Conservation (phyloP, 1,139 yeast genomes). For the Saccharomyces hybrid region DNA sequence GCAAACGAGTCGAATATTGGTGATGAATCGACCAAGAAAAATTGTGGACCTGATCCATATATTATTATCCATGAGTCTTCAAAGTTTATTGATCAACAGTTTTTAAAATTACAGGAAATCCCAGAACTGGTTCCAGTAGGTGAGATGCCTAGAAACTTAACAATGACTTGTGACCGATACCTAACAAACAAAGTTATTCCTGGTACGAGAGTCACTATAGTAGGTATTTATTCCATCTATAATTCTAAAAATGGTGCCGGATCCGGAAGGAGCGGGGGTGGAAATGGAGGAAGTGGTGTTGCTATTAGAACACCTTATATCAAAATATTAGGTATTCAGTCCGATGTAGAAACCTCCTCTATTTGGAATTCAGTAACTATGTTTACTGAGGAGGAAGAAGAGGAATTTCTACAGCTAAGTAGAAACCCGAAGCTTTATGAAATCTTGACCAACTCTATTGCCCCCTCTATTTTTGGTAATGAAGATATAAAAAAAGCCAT, state of each 20-base stretch:
- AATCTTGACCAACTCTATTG: conserved; percentile 79
- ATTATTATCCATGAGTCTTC: conserved; percentile 91
- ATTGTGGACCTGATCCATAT: conserved; percentile 89
- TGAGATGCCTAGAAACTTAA: conserved; percentile 93
- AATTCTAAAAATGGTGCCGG: conserved; percentile 47
- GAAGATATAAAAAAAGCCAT: conserved; percentile 89
- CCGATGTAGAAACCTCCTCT: conserved; percentile 69
- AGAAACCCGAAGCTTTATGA: conserved; percentile 81
- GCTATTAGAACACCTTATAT: conserved; percentile 93
- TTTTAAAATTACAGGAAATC: conserved; percentile 85
- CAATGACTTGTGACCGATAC: conserved; percentile 83
- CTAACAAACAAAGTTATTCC: conserved; percentile 89
- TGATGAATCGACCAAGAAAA: conserved; percentile 43
- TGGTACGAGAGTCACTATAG: conserved; percentile 86
- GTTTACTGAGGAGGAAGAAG: conserved; percentile 89
- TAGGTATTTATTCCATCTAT: conserved; percentile 88
- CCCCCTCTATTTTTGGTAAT: conserved; percentile 95
- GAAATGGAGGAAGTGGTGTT: conserved; percentile 39
- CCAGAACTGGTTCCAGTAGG: conserved; percentile 99
- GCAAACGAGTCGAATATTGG: conserved; percentile 13
- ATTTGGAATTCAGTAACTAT: conserved; percentile 48
- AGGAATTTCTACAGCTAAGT: conserved; percentile 74
- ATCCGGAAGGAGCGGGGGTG: conserved; percentile 17
- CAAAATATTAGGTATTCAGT: conserved; percentile 77
- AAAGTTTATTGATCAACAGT: conserved; percentile 87